These are phyloP conservation scores for Avena eriantha DNA, from an alignment of 176 grass and related monocot species.

Conservation along the genomic window DNA sequence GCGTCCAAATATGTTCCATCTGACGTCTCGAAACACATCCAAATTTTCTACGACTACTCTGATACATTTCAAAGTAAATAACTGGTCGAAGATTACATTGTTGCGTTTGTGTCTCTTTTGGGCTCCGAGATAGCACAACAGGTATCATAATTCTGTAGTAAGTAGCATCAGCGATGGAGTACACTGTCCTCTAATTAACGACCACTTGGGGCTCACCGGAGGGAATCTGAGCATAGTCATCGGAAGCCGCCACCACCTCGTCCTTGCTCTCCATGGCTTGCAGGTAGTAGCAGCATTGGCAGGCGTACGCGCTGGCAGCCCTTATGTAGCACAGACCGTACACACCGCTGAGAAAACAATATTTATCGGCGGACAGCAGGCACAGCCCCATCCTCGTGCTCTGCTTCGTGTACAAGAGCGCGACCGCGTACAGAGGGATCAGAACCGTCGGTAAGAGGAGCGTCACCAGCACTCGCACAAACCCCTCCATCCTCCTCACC, in stretches of 20 bases:
- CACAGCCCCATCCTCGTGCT: neutral
- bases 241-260: neutral
- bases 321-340: neutral
- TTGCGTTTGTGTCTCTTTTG: neutral
- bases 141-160: neutral
- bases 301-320: neutral
- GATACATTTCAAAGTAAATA: neutral
- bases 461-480: neutral
- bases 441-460: neutral
- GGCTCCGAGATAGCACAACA: neutral
- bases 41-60: no score
- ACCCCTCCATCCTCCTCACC: slow-evolving; percentile 20
- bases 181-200: no score
- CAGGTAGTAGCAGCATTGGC: neutral
- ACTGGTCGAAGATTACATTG: no score
- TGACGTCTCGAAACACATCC: no score
- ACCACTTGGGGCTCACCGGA: neutral
- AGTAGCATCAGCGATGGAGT: no score
- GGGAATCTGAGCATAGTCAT: slow-evolving; percentile 22
- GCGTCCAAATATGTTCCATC: no score
- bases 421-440: neutral
- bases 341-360: neutral
- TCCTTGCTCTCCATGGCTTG: slow-evolving; percentile 1
- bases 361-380: neutral
- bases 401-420: neutral